A percentile compares a stretch with the other conserved stretches of the same genome.
phyloP scores from a whole-genome alignment of 192 early-diverging fungal genomes.

The Entomortierella lignicola region DNA sequence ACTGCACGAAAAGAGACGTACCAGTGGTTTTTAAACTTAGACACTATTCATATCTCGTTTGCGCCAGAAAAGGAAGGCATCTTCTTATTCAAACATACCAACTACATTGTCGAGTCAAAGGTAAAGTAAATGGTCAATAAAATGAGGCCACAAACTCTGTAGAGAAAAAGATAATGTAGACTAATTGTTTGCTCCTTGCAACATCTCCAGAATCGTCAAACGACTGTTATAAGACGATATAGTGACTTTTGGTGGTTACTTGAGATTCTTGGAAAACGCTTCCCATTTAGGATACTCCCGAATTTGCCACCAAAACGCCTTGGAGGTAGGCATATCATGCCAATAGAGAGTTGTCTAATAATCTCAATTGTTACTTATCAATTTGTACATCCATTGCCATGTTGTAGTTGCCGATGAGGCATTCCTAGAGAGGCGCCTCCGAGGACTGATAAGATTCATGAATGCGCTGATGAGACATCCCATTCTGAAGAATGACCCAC shows the following conservation, averaged over 20 bases:
- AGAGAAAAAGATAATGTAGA: not conserved
- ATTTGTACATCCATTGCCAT: slow-evolving; percentile 1
- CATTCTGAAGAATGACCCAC: slow-evolving; percentile 66
- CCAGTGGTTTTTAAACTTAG: slow-evolving; percentile 66
- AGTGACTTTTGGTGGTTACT: slow-evolving; percentile 93
- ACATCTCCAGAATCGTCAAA: slow-evolving; percentile 45
- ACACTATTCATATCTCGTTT: slow-evolving; percentile 61
- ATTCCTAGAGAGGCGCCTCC: slow-evolving; percentile 78
- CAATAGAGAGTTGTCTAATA: not conserved
- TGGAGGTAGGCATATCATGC: slow-evolving; percentile 64
- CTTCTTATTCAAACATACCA: slow-evolving; percentile 86
- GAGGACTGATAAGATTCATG: slow-evolving; percentile 75
- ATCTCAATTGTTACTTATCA: not conserved
- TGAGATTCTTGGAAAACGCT: slow-evolving; percentile 79
- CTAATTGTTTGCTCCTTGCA: not conserved
- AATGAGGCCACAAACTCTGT: no score
- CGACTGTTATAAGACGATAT: slow-evolving; percentile 82
- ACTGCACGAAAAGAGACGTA: slow-evolving; percentile 25
- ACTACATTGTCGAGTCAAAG: slow-evolving; percentile 83
- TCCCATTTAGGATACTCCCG: slow-evolving; percentile 84
- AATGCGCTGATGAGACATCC: slow-evolving; percentile 84
- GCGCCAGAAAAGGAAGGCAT: slow-evolving; percentile 64
- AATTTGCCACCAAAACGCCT: slow-evolving; percentile 91
- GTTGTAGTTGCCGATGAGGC: slow-evolving; percentile 61
- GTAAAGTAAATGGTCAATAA: slow-evolving; percentile 39